Conservation (phyloP, 805 yeast genomes). For the Myxozyma sirexii region DNA sequence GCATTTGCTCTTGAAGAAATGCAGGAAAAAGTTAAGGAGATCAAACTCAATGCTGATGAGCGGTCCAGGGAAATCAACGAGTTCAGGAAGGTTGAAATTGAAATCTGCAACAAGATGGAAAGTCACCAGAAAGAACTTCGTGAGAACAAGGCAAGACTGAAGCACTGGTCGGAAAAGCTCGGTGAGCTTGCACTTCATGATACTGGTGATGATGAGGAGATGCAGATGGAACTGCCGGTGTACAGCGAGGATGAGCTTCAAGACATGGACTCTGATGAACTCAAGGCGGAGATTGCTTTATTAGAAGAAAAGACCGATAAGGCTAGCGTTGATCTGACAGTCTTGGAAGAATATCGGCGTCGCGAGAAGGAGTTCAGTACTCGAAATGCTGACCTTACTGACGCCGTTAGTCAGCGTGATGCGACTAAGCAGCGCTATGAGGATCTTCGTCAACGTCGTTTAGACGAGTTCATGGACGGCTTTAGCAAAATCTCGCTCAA, state of each 20-base stretch:
- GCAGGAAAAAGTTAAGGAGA: slow-evolving; percentile 40
- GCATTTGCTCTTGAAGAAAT: slow-evolving; percentile 30
- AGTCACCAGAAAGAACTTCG: slow-evolving; percentile 52
- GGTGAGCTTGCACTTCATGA: slow-evolving; percentile 52
- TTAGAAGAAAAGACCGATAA: slow-evolving; percentile 59
- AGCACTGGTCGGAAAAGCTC: slow-evolving; percentile 46
- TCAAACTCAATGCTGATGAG: slow-evolving; percentile 48
- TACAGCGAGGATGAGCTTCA: slow-evolving; percentile 56
- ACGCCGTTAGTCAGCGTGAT: slow-evolving; percentile 69
- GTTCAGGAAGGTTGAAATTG: slow-evolving; percentile 66
- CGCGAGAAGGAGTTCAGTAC: slow-evolving; percentile 65
- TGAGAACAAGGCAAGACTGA: slow-evolving; percentile 46
- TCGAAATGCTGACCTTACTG: slow-evolving; percentile 67
- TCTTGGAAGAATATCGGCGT: slow-evolving; percentile 72
- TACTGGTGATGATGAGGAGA: slow-evolving; percentile 39
- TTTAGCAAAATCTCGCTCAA: slow-evolving; percentile 83
- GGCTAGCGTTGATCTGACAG: slow-evolving; percentile 68
- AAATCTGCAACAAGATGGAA: slow-evolving; percentile 64
- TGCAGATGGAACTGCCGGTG: slow-evolving; percentile 44
- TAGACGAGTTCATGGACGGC: slow-evolving; percentile 92
- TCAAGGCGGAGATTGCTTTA: slow-evolving; percentile 56
- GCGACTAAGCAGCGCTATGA: slow-evolving; percentile 62
- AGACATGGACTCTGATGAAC: slow-evolving; percentile 50
- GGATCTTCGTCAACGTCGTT: slow-evolving; percentile 68
- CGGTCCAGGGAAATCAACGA: slow-evolving; percentile 54